Evolutionary conservation across 495 filamentous ascomycete species (phyloP).

Genomic region (Neurospora intermedia): DNA sequence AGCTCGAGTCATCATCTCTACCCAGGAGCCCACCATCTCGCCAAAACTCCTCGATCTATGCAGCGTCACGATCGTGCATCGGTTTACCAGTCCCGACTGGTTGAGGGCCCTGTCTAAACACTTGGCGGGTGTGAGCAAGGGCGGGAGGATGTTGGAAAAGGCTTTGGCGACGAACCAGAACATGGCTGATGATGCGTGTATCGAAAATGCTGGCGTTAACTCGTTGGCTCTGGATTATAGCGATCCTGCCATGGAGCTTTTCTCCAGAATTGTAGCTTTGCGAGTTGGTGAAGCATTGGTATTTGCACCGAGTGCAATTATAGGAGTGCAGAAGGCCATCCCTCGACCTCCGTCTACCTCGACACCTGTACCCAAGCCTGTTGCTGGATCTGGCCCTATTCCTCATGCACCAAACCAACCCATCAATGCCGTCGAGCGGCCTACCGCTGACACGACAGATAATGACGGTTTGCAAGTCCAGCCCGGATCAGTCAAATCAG

Average conservation of each 20-base stretch:
- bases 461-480: neutral
- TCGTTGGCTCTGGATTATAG: constrained; percentile 10
- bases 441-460: neutral
- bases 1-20: constrained; percentile 57
- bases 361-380: neutral
- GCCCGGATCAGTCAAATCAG: neutral
- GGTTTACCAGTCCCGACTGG: constrained; percentile 66
- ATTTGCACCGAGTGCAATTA: constrained; percentile 51
- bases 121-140: constrained; percentile 40
- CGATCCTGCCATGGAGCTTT: constrained; percentile 31
- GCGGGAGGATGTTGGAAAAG: constrained; percentile 12
- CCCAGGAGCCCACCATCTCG: constrained; percentile 71
- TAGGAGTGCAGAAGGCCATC: constrained; percentile 24
- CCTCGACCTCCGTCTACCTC: neutral
- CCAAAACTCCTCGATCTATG: constrained; percentile 58
- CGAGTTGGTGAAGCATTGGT: constrained; percentile 54
- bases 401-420: too few relatives aligned
- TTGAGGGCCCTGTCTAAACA: constrained; percentile 48
- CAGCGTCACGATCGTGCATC: constrained; percentile 63
- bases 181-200: neutral
- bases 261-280: constrained; percentile 47
- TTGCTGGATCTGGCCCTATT: neutral
- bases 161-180: neutral
- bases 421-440: too few relatives aligned
- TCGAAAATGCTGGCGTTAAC: neutral